Percentiles rank a stretch among this genome's conserved stretches.
Evolutionary conservation across 140 eudicot species (phyloP).

Genomic region (Oenanthe javanica): DNA sequence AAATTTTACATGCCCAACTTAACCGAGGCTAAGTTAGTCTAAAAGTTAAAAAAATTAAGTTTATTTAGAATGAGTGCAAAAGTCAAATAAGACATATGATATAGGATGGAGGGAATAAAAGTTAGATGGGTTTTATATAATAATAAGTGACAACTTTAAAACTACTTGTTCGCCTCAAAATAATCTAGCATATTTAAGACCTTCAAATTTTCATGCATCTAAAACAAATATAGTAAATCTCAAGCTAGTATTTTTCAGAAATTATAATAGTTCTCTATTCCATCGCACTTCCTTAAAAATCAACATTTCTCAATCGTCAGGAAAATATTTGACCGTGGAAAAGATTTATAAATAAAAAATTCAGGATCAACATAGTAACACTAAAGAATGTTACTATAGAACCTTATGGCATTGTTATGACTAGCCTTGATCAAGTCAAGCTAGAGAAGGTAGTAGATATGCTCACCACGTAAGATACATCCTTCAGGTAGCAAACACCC

Average conservation of each 20-base stretch:
- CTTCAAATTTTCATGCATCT: too few relatives aligned
- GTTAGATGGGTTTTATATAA: too few relatives aligned
- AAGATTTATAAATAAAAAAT: background rate
- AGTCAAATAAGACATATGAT: too few relatives aligned
- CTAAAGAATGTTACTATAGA: background rate
- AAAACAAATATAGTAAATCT: background rate
- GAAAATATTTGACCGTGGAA: background rate
- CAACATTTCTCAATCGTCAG: background rate
- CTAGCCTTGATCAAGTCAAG: background rate
- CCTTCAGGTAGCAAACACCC: constrained; percentile 72
- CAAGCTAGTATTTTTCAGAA: background rate
- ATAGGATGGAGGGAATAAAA: too few relatives aligned
- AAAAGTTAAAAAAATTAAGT: too few relatives aligned
- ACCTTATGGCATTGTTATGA: background rate
- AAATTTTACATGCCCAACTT: background rate
- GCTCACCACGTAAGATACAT: constrained; percentile 92
- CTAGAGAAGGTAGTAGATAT: background rate
- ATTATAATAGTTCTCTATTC: background rate
- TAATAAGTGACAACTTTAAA: too few relatives aligned
- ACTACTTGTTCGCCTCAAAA: background rate
- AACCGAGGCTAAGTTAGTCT: background rate
- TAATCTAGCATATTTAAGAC: background rate
- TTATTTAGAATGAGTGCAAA: too few relatives aligned
- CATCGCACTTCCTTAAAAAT: background rate
- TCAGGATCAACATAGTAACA: background rate